Conservation (phyloP, 1,284 basidiomycete species). For the Exsudoporus floridanus region DNA sequence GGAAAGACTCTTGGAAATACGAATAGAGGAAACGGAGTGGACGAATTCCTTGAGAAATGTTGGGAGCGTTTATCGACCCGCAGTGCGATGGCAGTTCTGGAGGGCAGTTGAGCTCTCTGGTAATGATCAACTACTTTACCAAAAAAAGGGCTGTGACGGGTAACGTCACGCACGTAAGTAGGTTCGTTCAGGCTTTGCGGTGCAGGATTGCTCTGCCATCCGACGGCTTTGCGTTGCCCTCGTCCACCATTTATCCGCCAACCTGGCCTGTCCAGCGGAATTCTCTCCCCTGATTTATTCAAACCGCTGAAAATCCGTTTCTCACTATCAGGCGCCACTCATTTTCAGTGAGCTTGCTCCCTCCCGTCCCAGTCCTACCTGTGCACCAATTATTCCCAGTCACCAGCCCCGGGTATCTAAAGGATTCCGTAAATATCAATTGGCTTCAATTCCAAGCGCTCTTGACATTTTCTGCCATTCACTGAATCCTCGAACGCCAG, state of each 20-base stretch:
- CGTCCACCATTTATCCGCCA: conserved; percentile 10
- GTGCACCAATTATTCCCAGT: conserved; percentile 12
- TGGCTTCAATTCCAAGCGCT: conserved; percentile 2
- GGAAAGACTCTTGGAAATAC: not conserved
- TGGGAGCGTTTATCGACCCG: not conserved
- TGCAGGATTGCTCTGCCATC: conserved; percentile 33
- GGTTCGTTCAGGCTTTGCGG: conserved; percentile 33
- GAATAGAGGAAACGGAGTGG: not conserved
- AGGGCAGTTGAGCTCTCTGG: too few relatives aligned
- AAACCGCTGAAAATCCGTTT: conserved; percentile 10
- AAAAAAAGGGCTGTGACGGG: conserved; percentile 33
- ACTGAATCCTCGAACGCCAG: conserved; percentile 10
- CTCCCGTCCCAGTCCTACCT: conserved; percentile 5
- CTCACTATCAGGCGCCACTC: conserved; percentile 5
- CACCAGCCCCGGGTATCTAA: conserved; percentile 2
- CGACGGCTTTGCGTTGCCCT: conserved; percentile 21
- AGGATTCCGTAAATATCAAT: conserved; percentile 9
- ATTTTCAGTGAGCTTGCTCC: conserved; percentile 15
- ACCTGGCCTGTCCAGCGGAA: conserved; percentile 6
- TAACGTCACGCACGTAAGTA: conserved; percentile 40
- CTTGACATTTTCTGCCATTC: conserved; percentile 24
- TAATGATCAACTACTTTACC: conserved; percentile 38
- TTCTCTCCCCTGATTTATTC: conserved; percentile 14
- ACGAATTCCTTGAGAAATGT: not conserved
- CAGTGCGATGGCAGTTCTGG: not conserved